Percentiles rank a stretch among this genome's conserved stretches.
phyloP scores from a whole-genome alignment of 306 rosid genomes.

The Vigna reflexopilosa region DNA sequence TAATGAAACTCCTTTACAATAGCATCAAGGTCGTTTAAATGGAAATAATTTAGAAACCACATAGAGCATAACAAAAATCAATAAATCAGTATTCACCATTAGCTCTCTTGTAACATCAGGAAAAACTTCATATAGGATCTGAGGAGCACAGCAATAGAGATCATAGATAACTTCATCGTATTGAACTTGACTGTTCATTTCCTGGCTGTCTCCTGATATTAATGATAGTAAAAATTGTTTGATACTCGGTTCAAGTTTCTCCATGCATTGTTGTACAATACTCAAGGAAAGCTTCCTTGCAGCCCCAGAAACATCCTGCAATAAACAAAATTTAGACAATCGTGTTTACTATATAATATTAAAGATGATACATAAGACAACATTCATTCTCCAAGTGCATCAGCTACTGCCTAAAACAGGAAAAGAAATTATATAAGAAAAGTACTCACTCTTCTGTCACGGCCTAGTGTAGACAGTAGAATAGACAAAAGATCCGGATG shows the following conservation, averaged over 20 bases:
- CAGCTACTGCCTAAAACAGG: slow-evolving; percentile 32
- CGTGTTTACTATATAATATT: slow-evolving; percentile 28
- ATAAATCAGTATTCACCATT: slow-evolving; percentile 65
- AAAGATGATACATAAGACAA: slow-evolving; percentile 23
- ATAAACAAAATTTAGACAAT: slow-evolving; percentile 48
- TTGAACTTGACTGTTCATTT: slow-evolving; percentile 63
- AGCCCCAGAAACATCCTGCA: slow-evolving; percentile 77
- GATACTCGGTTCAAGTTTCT: slow-evolving; percentile 81
- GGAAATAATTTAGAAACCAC: slow-evolving; percentile 25
- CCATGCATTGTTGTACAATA: slow-evolving; percentile 77
- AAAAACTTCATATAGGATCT: slow-evolving; percentile 74
- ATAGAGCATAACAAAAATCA: slow-evolving; percentile 34
- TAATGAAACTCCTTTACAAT: slow-evolving; percentile 21
- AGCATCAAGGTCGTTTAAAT: slow-evolving; percentile 27
- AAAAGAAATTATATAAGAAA: slow-evolving; percentile 9
- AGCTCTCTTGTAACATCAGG: slow-evolving; percentile 86
- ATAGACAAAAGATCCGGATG: slow-evolving; percentile 68
- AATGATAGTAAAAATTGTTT: slow-evolving; percentile 74
- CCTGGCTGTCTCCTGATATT: slow-evolving; percentile 79
- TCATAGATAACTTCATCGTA: slow-evolving; percentile 84
- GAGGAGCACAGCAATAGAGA: slow-evolving; percentile 85
- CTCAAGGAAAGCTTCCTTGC: slow-evolving; percentile 91
- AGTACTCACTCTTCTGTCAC: slow-evolving; percentile 73
- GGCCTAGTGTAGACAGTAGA: slow-evolving; percentile 75
- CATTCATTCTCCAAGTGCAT: slow-evolving; percentile 32